Evolutionary conservation across 2,329 filamentous ascomycete species (phyloP).

Genomic region (Myriosclerotinia duriaeana): DNA sequence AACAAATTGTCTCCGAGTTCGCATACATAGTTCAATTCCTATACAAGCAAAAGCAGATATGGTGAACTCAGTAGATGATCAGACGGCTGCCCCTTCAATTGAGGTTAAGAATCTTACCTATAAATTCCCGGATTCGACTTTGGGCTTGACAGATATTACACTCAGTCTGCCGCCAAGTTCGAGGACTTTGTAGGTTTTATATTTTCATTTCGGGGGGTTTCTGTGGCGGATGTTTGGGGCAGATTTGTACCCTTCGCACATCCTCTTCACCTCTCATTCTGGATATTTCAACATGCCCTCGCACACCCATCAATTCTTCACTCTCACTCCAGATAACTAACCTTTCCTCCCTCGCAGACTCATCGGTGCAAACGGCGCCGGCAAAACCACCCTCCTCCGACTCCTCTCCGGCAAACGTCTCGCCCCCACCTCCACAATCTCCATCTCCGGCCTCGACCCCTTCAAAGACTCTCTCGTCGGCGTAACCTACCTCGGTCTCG

Average conservation of each 20-base stretch:
- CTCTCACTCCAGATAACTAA: conserved; percentile 59
- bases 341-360: conserved; percentile 62
- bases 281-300: no score
- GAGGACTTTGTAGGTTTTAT: conserved; percentile 65
- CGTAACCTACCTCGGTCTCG: conserved; percentile 93
- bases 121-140: conserved; percentile 80
- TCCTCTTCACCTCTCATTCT: not conserved
- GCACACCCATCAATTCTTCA: no score
- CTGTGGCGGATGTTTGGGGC: not conserved
- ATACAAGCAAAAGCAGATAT: not conserved
- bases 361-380: conserved; percentile 97
- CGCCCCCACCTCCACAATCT: conserved; percentile 71
- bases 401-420: conserved; percentile 94
- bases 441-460: conserved; percentile 80
- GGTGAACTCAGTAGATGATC: conserved; percentile 24
- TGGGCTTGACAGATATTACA: conserved; percentile 71
- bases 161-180: conserved; percentile 51
- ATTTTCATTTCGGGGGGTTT: not conserved
- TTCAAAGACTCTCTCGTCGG: conserved; percentile 89
- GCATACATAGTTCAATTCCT: no score
- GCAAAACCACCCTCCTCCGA: conserved; percentile 90
- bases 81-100: conserved; percentile 49
- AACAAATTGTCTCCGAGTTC: no score
- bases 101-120: conserved; percentile 77
- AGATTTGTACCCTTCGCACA: not conserved